Base-by-base conservation (phyloP, 176 grass and related monocot species). In the Oryza officinalis region DNA sequence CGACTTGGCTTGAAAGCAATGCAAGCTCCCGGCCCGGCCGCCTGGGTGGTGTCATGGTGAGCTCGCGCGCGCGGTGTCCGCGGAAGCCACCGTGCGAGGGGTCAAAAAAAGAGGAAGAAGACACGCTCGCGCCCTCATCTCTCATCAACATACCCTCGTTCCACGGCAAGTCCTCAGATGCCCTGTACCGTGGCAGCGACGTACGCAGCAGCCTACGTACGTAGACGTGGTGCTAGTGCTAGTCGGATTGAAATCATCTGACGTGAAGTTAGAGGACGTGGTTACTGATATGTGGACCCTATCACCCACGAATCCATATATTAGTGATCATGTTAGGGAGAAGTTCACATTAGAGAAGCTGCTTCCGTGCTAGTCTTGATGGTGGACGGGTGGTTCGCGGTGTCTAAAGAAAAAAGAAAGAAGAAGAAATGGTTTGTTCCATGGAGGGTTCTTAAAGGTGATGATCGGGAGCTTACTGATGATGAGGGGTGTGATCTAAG, bases 1-100 rank as follows among this genome's bases (percentile, higher is more conserved):
- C 78, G 84, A 78, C 94, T 89, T 91, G 81, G 64, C 89, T 97
- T 93, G 50, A 47, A 93, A 97, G 94, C 84, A 82, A 93, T 86
- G 60, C 47, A 32, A 86, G 65, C 54, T 73, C 38, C 44, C 8
- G 50, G 50, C 18, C 18, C 22, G 20, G 57, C 57, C 57, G 57
- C 59, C n/a, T 0, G 38, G 52, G 65, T 50, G 28, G 26, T 15
- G 40, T 41, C 40, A 9, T 41, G 40, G 67, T 23, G 10, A 47
- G 1, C 8, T 0, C 8, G 20, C 17, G 76, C 72, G 65, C 9
- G 9, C 40, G 8, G 73, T 44, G 57, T 35, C 78, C 40, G 66
- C 20, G 1, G 72, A 81, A 72, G 74, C 6, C 59, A 32, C 74
- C 67, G 64, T 31, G 78, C 43, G 23, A 52, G 43, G 1, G 18